Base-by-base conservation (phyloP, 768 basidiomycete species). In the Mycena kentingensis region DNA sequence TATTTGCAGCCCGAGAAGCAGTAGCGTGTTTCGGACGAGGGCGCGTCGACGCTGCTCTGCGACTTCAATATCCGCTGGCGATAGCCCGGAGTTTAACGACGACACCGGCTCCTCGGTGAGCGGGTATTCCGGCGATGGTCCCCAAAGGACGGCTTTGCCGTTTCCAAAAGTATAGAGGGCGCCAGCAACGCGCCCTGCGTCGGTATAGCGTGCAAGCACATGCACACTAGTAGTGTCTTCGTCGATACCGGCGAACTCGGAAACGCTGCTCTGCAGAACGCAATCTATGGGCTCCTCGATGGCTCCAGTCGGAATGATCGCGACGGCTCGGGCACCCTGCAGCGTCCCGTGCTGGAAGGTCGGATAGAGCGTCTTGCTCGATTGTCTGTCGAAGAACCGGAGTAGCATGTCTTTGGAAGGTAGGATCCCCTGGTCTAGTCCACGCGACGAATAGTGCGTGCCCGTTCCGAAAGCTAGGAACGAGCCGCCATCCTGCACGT, bases 401-500 rank as follows among this genome's bases (percentile, higher is more conserved):
- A 79, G 66, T 6, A 65, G 67, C 32, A 69, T 54, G 44, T 69
- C 64, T 12, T 55, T 61, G 6, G 63, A 62, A 32, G 61, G 55
- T 63, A 60, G 80, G 70, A 53, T 69, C 57, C 67, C 79, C 71
- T 25, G 73, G 34, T 69, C 62, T 18, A 70, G 37, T 46, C 72
- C 71, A 21, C 73, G 66, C 13, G 63, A 27, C 4, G 69, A 65
- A 35, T 73, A 72, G 0, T 77, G 78, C 49, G 81, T 80, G 43
- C 80, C 85, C 1, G 78, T 77, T 1, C 82, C 81, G 5, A 93
- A 72, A 3, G 82, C 84, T 4, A 94, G 70, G 57, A 86, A 80
- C n/a, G 71, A 71, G 2, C 94, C 93, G 0, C 93, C 93, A 6
- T 69, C 58, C 34, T 82, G 74, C 6, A 88, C 79, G 57, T 82